A percentile compares a stretch with the other conserved stretches of the same genome.
Conservation (phyloP, 805 yeast genomes). For the Yamadazyma endophytica region DNA sequence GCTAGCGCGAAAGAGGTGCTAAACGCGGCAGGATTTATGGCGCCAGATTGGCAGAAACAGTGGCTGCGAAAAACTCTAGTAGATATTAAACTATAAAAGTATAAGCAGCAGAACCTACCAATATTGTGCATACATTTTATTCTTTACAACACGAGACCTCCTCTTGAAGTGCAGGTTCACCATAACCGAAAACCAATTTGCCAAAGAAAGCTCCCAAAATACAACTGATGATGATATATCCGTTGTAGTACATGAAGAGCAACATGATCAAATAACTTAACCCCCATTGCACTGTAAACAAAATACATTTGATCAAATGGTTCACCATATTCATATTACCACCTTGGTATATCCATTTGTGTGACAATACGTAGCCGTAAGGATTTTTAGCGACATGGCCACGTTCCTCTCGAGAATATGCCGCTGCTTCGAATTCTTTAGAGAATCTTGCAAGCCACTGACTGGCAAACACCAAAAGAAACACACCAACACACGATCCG, state of each 20-base stretch:
- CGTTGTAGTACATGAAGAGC: slow-evolving; percentile 72
- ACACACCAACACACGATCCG: slow-evolving; percentile 71
- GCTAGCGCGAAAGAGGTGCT: not conserved
- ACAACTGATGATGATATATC: slow-evolving; percentile 61
- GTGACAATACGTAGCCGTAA: slow-evolving; percentile 22
- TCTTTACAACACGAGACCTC: slow-evolving; percentile 11
- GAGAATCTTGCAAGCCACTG: slow-evolving; percentile 51
- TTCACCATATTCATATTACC: slow-evolving; percentile 23
- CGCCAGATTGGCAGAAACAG: not conserved
- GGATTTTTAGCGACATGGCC: slow-evolving; percentile 12
- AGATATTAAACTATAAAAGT: too few species aligned
- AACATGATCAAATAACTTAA: slow-evolving; percentile 64
- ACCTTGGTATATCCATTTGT: slow-evolving; percentile 25
- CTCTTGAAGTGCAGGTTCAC: slow-evolving; percentile 30
- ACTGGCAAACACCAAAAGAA: slow-evolving; percentile 51
- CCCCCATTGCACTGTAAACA: slow-evolving; percentile 61
- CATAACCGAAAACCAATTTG: slow-evolving; percentile 46
- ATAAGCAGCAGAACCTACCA: too few species aligned
- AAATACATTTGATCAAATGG: slow-evolving; percentile 45
- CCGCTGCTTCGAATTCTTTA: slow-evolving; percentile 19
- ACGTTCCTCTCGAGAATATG: slow-evolving; percentile 1
- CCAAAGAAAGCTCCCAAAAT: slow-evolving; percentile 61
- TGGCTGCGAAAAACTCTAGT: too few species aligned
- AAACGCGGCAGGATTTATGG: too few species aligned
- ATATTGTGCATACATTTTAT: too few species aligned